A percentile compares a stretch with the other conserved stretches of the same genome.
Conservation (phyloP, 805 yeast genomes). For the Cyberlindnera mrakii region DNA sequence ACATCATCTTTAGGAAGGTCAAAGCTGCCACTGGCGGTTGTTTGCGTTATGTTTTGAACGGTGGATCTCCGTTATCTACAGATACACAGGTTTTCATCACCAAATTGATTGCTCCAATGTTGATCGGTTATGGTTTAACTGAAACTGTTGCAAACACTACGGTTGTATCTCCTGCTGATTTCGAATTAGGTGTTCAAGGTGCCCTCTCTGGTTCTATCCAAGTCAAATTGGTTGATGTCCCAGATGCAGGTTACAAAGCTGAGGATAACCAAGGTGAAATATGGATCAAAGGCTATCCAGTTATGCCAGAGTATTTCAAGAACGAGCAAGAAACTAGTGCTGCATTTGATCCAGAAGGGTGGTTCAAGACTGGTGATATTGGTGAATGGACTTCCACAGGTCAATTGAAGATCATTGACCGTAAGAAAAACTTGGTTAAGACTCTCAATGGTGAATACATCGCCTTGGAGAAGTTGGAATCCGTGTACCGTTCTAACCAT, state of each 20-base stretch:
- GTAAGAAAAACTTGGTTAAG: slow-evolving; percentile 93
- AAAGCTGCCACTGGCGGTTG: slow-evolving; percentile 94
- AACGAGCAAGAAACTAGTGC: slow-evolving; percentile 75
- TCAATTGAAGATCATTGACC: slow-evolving; percentile 77
- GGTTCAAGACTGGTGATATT: slow-evolving; percentile 97
- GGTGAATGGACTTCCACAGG: slow-evolving; percentile 88
- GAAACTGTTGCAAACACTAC: slow-evolving; percentile 91
- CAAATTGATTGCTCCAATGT: slow-evolving; percentile 74
- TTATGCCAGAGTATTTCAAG: slow-evolving; percentile 72
- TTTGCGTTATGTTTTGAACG: slow-evolving; percentile 67
- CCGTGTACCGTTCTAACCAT: slow-evolving; percentile 79
- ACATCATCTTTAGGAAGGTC: slow-evolving; percentile 75
- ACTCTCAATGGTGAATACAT: slow-evolving; percentile 96
- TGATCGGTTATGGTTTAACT: slow-evolving; percentile 93
- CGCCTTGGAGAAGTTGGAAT: slow-evolving; percentile 91
- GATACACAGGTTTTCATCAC: slow-evolving; percentile 81
- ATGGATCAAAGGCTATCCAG: slow-evolving; percentile 67
- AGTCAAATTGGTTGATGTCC: slow-evolving; percentile 83
- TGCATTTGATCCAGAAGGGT: slow-evolving; percentile 69
- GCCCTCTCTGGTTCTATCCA: slow-evolving; percentile 78
- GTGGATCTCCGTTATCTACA: slow-evolving; percentile 84
- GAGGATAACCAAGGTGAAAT: slow-evolving; percentile 92
- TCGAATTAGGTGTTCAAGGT: slow-evolving; percentile 77
- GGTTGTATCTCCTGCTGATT: slow-evolving; percentile 55
- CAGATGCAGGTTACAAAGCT: slow-evolving; percentile 87